Evolutionary conservation across 208 protist species (phyloP), one percentile per base, ranked within the genome.

Genomic region (Leishmania gerbilli): DNA sequence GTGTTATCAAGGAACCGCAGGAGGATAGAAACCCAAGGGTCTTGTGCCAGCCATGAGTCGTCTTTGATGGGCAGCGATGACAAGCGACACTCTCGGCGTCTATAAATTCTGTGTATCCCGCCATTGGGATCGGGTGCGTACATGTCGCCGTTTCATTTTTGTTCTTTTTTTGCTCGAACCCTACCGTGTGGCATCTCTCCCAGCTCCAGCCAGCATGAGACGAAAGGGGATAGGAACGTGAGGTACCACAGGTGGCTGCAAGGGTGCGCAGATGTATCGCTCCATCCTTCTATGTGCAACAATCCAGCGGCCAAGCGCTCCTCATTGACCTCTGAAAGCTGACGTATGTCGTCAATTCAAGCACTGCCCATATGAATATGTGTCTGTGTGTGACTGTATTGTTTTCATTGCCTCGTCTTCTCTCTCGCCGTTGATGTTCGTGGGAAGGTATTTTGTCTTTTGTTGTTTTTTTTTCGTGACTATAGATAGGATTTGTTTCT

Each of bases 401-500:
- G 42, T 55, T 31, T 74, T 74, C 9, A n/a, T 71, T 71, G 40
- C 19, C 24, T 11, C n/a, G 4, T 31, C 45, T 51, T 74, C 40
- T 21, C 31, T 24, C 24, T 45, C n/a, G n/a, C 69, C 37, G 21
- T 74, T 53, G 45, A 74, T 55, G 69, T 13, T 74, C 47, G 31
- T 15, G 45, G 24, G 37, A 53, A 45, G 40, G 77, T 40, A 78
- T 53, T 40, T 45, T 84, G 34, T 83, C 76, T 72, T 78, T 31
- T 34, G 55, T 74, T 79, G 77, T 83, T 68, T 74, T 83, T 68
- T 74, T 68, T 84, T 47, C 17, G 7, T 69, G 49, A 31, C 24
- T 65, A 37, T 71, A 75, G 60, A 71, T 82, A 76, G 51, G 42
- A 74, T 78, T 77, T 60, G 3, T 79, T 75, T 76, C 55, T 77